Evolutionary conservation across 2,329 filamentous ascomycete species (phyloP), one percentile per base, ranked within the genome.

Genomic region (Alternaria atra): DNA sequence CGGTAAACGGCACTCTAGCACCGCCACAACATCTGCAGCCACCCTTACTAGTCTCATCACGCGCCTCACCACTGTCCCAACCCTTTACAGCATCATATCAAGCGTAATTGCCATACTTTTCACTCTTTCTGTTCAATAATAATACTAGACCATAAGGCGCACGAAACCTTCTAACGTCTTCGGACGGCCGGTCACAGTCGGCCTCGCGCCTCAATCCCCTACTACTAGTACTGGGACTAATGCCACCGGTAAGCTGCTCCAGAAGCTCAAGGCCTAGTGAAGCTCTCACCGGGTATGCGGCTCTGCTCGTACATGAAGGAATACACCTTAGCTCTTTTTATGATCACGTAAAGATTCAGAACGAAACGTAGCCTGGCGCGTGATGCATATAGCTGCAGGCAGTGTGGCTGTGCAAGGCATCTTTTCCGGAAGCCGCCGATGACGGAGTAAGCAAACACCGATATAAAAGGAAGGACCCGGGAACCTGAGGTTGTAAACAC

Each of bases 1-100:
- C 61, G 61, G 61, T 63, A 60, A 62, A 54, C 43, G 40, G 37
- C 40, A 46, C 52, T 34, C 23, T 25, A 35, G 17, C 52, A 54
- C 52, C 29, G 52, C 52, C 52, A 54, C 52, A 37, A 12, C 5
- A 12, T 12, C 52, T 44, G 52, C 52, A 52, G 50, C 50, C 50
- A 52, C 48, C 6, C 17, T 44, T 7, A 29, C 42, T 44, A 44
- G 42, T 25, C 25, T 48, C 20, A 30, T 17, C 46, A 52, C 39
- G 39, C 29, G 56, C 50, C 48, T 43, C 55, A 35, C 37, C 30
- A 54, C 40, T 23, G 15, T 35, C n/a, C 27, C 29, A 17, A 8
- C 40, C 9, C 40, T 34, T 8, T 13, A 54, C 29, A 20, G 23
- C 9, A 35, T 6, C 32, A 23, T 20, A 40, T 48, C 25, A 17